Evolutionary conservation across 352 stramenopile species (phyloP).

Genomic region (Pythium rhizo-oryzae): DNA sequence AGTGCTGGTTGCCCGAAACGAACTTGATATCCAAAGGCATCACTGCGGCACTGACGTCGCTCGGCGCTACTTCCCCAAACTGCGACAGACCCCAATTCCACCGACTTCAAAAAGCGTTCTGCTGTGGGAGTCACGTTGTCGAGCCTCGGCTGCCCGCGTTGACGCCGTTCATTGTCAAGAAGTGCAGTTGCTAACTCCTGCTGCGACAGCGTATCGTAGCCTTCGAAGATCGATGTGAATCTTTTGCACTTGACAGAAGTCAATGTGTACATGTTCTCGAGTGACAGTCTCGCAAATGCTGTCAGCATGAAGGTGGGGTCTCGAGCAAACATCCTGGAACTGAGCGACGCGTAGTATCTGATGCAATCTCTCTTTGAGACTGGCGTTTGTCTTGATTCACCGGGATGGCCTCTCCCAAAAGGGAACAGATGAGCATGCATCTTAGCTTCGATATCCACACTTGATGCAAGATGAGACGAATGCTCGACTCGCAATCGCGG

Average conservation of each 20-base stretch:
- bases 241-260: constrained; percentile 18
- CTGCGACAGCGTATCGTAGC: constrained; percentile 8
- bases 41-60: constrained; percentile 16
- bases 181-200: constrained; percentile 9
- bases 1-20: constrained; percentile 16
- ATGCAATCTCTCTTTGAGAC: constrained; percentile 21
- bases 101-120: constrained; percentile 13
- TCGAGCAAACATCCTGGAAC: constrained; percentile 17
- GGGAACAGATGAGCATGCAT: constrained; percentile 24
- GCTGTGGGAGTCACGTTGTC: background rate
- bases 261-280: constrained; percentile 23
- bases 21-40: constrained; percentile 29
- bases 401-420: constrained; percentile 18
- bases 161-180: constrained; percentile 17
- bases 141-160: background rate
- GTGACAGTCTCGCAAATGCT: constrained; percentile 6
- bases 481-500: constrained; percentile 15
- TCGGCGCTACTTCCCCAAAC: constrained; percentile 25
- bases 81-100: constrained; percentile 8
- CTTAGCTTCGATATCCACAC: constrained; percentile 6
- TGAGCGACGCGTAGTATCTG: constrained; percentile 13
- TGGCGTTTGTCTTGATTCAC: background rate
- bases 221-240: constrained; percentile 1
- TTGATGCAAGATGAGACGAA: constrained; percentile 1
- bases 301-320: constrained; percentile 22